phyloP scores from a whole-genome alignment of 2,329 filamentous ascomycete genomes.

The Clarireedia monteithiana region DNA sequence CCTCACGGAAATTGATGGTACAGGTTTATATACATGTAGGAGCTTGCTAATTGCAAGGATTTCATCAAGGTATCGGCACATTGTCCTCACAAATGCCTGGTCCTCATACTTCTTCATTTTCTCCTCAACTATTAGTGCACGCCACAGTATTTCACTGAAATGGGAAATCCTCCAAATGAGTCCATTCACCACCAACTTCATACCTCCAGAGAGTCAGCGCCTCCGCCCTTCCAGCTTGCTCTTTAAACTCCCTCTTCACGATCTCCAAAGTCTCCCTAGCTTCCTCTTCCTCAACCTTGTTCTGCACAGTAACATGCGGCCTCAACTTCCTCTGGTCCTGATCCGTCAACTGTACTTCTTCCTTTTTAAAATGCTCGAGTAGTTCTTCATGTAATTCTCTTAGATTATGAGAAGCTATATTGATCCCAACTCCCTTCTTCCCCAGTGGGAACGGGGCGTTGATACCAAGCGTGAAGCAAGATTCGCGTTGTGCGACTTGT shows the following conservation, averaged over 20 bases:
- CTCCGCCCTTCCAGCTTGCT: conserved; percentile 2
- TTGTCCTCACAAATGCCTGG: no score
- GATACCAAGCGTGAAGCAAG: conserved; percentile 4
- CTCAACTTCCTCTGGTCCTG: conserved; percentile 3
- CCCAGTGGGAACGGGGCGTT: background rate
- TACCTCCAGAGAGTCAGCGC: conserved; percentile 9
- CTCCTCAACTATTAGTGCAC: no score
- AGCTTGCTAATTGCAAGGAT: no score
- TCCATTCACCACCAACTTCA: conserved; percentile 10
- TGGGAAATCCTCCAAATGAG: conserved; percentile 6
- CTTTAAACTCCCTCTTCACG: background rate
- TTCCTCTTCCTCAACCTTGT: conserved; percentile 7
- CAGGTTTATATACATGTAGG: no score
- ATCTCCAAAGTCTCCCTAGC: conserved; percentile 1
- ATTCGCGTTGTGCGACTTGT: background rate
- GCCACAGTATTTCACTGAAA: background rate
- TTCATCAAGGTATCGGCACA: no score
- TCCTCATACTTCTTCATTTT: no score
- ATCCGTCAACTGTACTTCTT: conserved; percentile 5
- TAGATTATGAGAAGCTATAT: background rate
- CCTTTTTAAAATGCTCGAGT: background rate
- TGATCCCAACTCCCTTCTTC: background rate
- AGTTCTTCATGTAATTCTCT: background rate
- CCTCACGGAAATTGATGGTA: no score
- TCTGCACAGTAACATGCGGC: conserved; percentile 11